Evolutionary conservation across 176 grass and related monocot species (phyloP), one percentile per base, ranked within the genome.

Genomic region (Tillandsia fasciculata): DNA sequence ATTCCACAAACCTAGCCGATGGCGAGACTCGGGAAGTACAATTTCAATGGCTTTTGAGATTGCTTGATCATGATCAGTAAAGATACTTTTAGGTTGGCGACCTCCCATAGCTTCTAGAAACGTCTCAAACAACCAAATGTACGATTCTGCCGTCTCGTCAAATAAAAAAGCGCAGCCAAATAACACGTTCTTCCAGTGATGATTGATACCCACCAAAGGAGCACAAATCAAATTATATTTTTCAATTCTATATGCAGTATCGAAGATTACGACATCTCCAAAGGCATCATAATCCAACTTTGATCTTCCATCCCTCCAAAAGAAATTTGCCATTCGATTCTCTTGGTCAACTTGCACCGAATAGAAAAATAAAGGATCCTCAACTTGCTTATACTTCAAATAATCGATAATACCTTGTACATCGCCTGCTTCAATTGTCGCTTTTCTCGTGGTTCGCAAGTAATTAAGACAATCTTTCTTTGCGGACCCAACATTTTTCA

Each of bases 51-150:
- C 87, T 74, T 82, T 95, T 12, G 74, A 70, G 61, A 95, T 79
- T 33, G 67, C 71, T 68, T 82, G 75, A 84, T 95, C 84, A 69
- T 87, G 87, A 77, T 85, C 88, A 2, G 87, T 95, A 80, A 90
- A 87, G 65, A 95, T 85, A 15, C 83, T 82, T 58, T 29, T 83
- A 53, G 91, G 91, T 56, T 83, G 77, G 10, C 61, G 64, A 51
- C 77, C 83, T 8, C 87, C 81, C 91, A 95, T 90, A 26, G 83
- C 78, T 68, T 95, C 87, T 81, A 90, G 82, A 82, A 89, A 95
- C 12, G 87, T 84, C 48, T 81, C 80, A 70, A 90, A 87, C 48
- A 95, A 11, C 91, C 91, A 95, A 2, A 70, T 61, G 68, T 84
- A 95, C 51, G 86, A 68, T 64, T 84, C 65, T 11, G 77, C 33